Evolutionary conservation across 192 early-diverging fungal species (phyloP).

Genomic region (Powellomyces hirtus): DNA sequence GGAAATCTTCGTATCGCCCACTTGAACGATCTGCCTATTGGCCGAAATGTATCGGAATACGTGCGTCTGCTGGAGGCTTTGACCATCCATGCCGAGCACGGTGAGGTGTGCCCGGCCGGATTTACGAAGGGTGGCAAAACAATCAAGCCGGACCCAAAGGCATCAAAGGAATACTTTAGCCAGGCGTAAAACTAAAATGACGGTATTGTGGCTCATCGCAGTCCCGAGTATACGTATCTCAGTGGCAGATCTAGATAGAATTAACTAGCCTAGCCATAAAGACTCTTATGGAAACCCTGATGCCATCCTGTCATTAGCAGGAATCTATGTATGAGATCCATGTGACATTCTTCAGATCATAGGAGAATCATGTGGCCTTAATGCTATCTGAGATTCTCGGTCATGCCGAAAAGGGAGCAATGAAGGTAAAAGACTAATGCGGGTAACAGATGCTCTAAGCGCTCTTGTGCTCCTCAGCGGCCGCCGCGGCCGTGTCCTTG

Average conservation of each 20-base stretch:
- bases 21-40: conserved; percentile 88
- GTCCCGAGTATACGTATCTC: too few species aligned
- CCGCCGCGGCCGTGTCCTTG: conserved; percentile 6
- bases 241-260: too few species aligned
- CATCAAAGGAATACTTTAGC: conserved; percentile 47
- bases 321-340: too few species aligned
- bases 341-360: too few species aligned
- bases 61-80: conserved; percentile 88
- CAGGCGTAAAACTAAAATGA: conserved; percentile 2
- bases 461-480: not conserved
- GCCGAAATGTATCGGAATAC: conserved; percentile 80
- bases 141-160: conserved; percentile 45
- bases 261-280: too few species aligned
- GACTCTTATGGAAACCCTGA: too few species aligned
- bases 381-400: too few species aligned
- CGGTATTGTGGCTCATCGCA: too few species aligned
- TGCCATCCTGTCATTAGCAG: too few species aligned
- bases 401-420: too few species aligned
- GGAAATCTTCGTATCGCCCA: conserved; percentile 82
- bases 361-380: too few species aligned
- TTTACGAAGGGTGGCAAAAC: conserved; percentile 52
- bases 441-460: not conserved
- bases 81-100: conserved; percentile 81
- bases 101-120: conserved; percentile 52
- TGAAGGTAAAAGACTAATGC: too few species aligned